Percentiles rank a stretch among this genome's conserved stretches.
Evolutionary conservation across 2,329 filamentous ascomycete genomes (phyloP).

Genomic region (Drechmeria coniospora): DNA sequence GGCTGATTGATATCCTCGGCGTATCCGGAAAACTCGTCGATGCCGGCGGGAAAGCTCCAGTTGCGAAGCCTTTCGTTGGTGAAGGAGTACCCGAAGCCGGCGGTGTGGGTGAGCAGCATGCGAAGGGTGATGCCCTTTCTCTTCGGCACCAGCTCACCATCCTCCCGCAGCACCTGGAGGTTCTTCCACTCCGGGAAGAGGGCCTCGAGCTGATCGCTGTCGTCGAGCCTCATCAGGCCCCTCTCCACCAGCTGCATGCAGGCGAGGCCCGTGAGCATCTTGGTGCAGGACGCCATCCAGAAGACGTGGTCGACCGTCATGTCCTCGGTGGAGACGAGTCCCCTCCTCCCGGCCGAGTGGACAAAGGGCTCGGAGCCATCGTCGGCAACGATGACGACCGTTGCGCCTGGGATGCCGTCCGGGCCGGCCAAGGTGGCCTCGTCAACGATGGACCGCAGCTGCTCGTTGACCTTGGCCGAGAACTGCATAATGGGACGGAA

Average conservation of each 20-base stretch:
- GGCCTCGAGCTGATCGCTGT: constrained; percentile 26
- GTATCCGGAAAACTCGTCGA: constrained; percentile 42
- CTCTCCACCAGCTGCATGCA: constrained; percentile 43
- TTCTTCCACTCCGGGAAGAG: constrained; percentile 34
- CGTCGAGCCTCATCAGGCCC: constrained; percentile 30
- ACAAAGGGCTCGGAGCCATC: constrained; percentile 30
- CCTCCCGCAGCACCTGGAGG: constrained; percentile 26
- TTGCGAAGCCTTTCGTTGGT: constrained; percentile 33
- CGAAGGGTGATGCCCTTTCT: constrained; percentile 35
- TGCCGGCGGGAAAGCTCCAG: constrained; percentile 30
- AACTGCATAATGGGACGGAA: not conserved
- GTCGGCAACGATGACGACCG: constrained; percentile 30
- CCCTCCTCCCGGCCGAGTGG: constrained; percentile 31
- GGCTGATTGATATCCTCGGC: constrained; percentile 34
- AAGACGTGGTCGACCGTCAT: constrained; percentile 47
- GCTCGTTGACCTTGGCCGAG: not conserved
- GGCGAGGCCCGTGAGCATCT: constrained; percentile 35
- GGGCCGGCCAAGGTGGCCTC: constrained; percentile 20
- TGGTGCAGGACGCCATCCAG: constrained; percentile 43
- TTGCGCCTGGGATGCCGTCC: constrained; percentile 26
- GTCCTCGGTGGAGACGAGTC: constrained; percentile 24
- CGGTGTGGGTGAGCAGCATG: constrained; percentile 40
- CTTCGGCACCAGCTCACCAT: constrained; percentile 26
- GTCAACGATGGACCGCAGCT: constrained; percentile 15
- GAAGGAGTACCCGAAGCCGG: constrained; percentile 43